A percentile compares a stretch with the other conserved stretches of the same genome.
Evolutionary conservation across 129 eudicot genomes (phyloP).

Genomic region (Lonicera japonica): DNA sequence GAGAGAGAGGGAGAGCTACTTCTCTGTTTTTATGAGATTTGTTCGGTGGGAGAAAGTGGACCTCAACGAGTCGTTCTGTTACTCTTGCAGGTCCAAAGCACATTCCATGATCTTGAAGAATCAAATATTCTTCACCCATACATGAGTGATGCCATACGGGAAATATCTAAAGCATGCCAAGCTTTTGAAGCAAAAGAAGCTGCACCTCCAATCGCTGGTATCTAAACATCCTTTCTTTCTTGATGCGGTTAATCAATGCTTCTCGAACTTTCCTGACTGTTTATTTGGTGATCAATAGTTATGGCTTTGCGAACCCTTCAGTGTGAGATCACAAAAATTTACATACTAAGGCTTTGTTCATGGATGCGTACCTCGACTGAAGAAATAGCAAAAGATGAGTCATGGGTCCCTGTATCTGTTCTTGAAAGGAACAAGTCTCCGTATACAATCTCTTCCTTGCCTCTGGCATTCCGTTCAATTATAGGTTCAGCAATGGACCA

Average conservation of each 20-base stretch:
- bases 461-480: slow-evolving; percentile 80
- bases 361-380: slow-evolving; percentile 87
- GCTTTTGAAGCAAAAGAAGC: slow-evolving; percentile 91
- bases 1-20: too few species aligned
- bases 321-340: slow-evolving; percentile 67
- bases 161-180: slow-evolving; percentile 79
- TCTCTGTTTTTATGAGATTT: too few species aligned
- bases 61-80: slow-evolving; percentile 1
- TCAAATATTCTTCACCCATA: slow-evolving; percentile 72
- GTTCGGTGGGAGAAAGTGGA: slow-evolving; percentile 2
- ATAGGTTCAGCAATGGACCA: slow-evolving; percentile 88
- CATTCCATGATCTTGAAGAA: slow-evolving; percentile 85
- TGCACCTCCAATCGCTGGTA: slow-evolving; percentile 85
- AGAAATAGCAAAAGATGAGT: slow-evolving; percentile 75
- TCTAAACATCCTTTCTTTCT: slow-evolving; percentile 4
- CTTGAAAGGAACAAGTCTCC: slow-evolving; percentile 88
- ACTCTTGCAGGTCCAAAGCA: slow-evolving; percentile 55
- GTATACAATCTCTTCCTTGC: slow-evolving; percentile 85
- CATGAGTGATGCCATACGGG: slow-evolving; percentile 80
- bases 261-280: slow-evolving; percentile 15
- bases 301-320: slow-evolving; percentile 66
- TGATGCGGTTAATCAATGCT: slow-evolving; percentile 1
- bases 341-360: slow-evolving; percentile 82
- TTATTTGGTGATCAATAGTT: slow-evolving; percentile 39
- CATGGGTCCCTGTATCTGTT: slow-evolving; percentile 87